Base-by-base conservation (phyloP, 2,329 filamentous ascomycete genomes). In the Diaporthe sp. region DNA sequence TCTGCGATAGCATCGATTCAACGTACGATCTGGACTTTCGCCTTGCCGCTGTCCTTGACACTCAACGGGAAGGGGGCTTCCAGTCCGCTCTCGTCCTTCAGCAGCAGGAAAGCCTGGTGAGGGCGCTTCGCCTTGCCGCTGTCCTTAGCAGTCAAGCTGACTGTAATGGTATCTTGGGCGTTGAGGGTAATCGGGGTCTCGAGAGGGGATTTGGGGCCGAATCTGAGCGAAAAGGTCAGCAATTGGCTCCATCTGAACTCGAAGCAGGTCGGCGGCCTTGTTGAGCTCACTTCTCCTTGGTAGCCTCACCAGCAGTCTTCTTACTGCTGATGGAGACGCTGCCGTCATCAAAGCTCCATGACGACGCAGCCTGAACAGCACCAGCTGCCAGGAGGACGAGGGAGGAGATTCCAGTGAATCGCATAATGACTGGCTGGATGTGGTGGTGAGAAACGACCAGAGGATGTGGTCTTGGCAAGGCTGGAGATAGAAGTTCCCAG, bases 41-140 rank as follows among this genome's bases (percentile, higher is more conserved):
- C 95, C 86, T 98, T 98, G 78, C 97, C 97, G 80, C 89, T 95
- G 13, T 97, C 94, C 86, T 97, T 98, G 64, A 97, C 87, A 15
- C 86, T 92, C 79, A 99, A 89, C 1, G 95, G 92, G 80, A 96
- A 98, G 1, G 96, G 95, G 33, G 95, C 92, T 84, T 98, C 96
- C 61, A 99, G 87, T 47, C 94, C 95, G 15, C 92, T 92, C 17
- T 89, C 86, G 79, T 98, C 95, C 79, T 91, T 92, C 74, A 99
- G 85, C 22, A 97, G 89, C 71, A 99, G 88, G 87, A 98, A 98
- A 8, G 95, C 95, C 85, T 99, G 97, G 85, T 99, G 97, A 79
- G 97, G 95, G 78, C 94, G 92, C 88, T 95, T 96, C 61, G 91
- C 89, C 79, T 92, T 92, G 84, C 92, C 92, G 81, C 90, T 92